These are phyloP conservation scores for Clonostachys sp. DNA, from an alignment of 2,329 filamentous ascomycete genomes.

Conservation along the genomic window DNA sequence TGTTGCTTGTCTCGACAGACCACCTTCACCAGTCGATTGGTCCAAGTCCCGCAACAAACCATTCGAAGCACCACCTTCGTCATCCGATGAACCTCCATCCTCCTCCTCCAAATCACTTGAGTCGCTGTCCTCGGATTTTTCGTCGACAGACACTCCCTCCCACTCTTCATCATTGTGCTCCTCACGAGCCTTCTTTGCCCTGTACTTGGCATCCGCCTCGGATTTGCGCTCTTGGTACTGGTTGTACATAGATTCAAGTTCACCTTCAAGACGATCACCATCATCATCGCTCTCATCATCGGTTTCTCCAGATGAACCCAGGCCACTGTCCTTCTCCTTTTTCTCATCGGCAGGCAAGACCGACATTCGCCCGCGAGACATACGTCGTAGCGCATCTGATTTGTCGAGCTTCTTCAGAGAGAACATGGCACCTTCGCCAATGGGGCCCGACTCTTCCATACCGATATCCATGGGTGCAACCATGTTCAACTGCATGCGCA, in stretches of 20 bases:
- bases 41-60: slow-evolving; percentile 31
- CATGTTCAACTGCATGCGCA: slow-evolving; percentile 98
- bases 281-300: slow-evolving; percentile 71
- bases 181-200: slow-evolving; percentile 82
- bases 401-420: slow-evolving; percentile 78
- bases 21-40: slow-evolving; percentile 34
- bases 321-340: slow-evolving; percentile 57
- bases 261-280: slow-evolving; percentile 74
- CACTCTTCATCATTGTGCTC: slow-evolving; percentile 84
- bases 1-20: slow-evolving; percentile 77
- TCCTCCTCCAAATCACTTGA: slow-evolving; percentile 60
- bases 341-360: slow-evolving; percentile 36
- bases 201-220: slow-evolving; percentile 77
- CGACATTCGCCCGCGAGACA: slow-evolving; percentile 71
- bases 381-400: slow-evolving; percentile 54
- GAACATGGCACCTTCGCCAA: slow-evolving; percentile 82
- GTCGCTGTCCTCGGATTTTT: slow-evolving; percentile 48
- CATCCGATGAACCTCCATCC: slow-evolving; percentile 31
- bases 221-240: slow-evolving; percentile 78
- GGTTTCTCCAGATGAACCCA: slow-evolving; percentile 46
- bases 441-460: slow-evolving; percentile 76
- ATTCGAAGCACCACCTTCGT: slow-evolving; percentile 18
- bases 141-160: slow-evolving; percentile 76
- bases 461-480: slow-evolving; percentile 92
- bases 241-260: slow-evolving; percentile 85